Base-by-base conservation (phyloP, 305 asterid species). In the Solanum aculeatissimum region DNA sequence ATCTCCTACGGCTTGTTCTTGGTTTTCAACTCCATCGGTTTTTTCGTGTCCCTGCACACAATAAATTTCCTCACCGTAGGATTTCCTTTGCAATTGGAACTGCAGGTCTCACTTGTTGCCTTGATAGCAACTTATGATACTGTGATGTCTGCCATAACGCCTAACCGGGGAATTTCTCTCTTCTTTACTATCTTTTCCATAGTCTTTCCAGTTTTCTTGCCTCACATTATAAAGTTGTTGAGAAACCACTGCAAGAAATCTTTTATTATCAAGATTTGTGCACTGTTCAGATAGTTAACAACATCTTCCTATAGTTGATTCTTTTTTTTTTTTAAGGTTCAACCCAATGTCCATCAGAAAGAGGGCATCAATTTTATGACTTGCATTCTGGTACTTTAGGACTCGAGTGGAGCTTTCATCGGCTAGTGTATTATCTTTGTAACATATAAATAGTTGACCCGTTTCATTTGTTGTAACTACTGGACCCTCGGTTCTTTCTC, bases 1-100 rank as follows among this genome's bases (percentile, higher is more conserved):
- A 66, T 86, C 4, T 16, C 85, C 0, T 91, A 84, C 13, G 90
- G 91, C 13, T 14, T 91, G 2, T 89, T 90, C 85, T 62, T 82
- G 57, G 66, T 83, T 45, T 82, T 77, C 85, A 86, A 72, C 40
- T 70, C 88, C 9, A 19, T 86, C 14, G 88, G 84, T 3, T 86
- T 86, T 40, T 58, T 3, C 3, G 45, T 72, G 13, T 86, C 86
- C 55, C 21, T 74, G 3, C 72, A 69, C 62, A 72, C 77, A 57
- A 62, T 82, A 16, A 35, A 38, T 63, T 47, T 86, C 66, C 88
- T 86, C 11, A 82, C 84, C 0, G n/a, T 35, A 21, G 79, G 42
- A 43, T 72, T 83, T 71, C 83, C 83, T 7, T 58, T 82, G 35
- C 85, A 60, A 16, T 45, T 85, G 21, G 87, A 85, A 71, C 71